phyloP scores from a whole-genome alignment of 2,329 filamentous ascomycete species.

The Xylariaceae sp. region DNA sequence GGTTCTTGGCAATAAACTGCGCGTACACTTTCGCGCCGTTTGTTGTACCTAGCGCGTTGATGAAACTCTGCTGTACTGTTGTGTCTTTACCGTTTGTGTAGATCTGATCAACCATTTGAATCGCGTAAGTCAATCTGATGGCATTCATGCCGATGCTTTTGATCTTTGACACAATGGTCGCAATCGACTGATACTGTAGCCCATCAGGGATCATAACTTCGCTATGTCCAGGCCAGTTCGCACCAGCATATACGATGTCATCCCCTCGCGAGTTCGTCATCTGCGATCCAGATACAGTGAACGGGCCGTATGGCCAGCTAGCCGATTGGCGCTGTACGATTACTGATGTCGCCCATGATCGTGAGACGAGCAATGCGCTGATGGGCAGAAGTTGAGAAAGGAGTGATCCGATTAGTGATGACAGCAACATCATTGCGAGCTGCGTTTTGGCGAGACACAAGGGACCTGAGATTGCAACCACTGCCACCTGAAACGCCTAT shows the following conservation, averaged over 20 bases:
- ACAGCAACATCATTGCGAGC: constrained; percentile 7
- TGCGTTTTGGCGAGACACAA: no score
- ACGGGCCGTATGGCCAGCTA: constrained; percentile 30
- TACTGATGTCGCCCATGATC: constrained; percentile 20
- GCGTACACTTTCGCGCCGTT: constrained; percentile 51
- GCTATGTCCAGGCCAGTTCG: constrained; percentile 59
- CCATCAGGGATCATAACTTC: constrained; percentile 65
- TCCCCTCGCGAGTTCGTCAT: constrained; percentile 41
- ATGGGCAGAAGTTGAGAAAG: constrained; percentile 25
- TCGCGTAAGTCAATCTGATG: constrained; percentile 60
- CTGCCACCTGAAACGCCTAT: no score
- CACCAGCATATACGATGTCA: constrained; percentile 49
- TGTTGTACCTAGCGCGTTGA: constrained; percentile 42
- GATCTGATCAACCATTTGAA: constrained; percentile 60
- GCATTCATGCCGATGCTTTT: constrained; percentile 60
- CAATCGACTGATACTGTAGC: constrained; percentile 57
- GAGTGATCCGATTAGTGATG: constrained; percentile 12
- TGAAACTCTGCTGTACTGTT: constrained; percentile 42
- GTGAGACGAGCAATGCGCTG: constrained; percentile 15
- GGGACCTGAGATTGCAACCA: no score
- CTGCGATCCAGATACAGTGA: constrained; percentile 38
- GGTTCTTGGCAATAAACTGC: constrained; percentile 54
- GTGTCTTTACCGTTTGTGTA: constrained; percentile 45
- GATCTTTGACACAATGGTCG: constrained; percentile 50
- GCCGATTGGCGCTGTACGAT: constrained; percentile 10